Conservation (phyloP, 805 yeast genomes). For the Saccharomyces cerevisiae region DNA sequence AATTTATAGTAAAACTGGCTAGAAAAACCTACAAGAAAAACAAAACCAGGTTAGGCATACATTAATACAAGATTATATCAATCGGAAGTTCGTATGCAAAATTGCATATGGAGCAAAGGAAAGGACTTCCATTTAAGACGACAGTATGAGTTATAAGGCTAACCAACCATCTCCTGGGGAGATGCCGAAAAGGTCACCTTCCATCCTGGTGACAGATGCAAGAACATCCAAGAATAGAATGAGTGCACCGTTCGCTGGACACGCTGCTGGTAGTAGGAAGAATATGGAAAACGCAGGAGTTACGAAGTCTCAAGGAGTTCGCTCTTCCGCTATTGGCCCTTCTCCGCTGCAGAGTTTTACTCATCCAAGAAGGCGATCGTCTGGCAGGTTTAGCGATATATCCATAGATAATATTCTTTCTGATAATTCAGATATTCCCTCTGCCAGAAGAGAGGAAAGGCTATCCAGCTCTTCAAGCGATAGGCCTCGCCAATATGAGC, state of each 20-base stretch:
- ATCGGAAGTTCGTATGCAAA: not conserved
- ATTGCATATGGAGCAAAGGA: not conserved
- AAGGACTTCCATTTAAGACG: not conserved
- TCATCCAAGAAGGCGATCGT: constrained; percentile 4
- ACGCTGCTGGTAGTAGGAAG: constrained; percentile 28
- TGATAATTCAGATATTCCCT: constrained; percentile 80
- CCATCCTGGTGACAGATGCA: constrained; percentile 86
- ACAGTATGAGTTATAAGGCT: not conserved
- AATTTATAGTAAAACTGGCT: not conserved
- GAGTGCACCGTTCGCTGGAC: constrained; percentile 73
- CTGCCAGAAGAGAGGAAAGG: constrained; percentile 46
- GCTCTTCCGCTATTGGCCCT: not conserved
- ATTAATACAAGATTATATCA: not conserved
- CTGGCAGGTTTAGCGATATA: constrained; percentile 58
- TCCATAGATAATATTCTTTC: constrained; percentile 74
- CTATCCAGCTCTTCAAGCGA: constrained; percentile 32
- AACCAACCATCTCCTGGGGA: constrained; percentile 1
- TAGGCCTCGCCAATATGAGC: constrained; percentile 8
- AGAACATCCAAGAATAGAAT: constrained; percentile 48
- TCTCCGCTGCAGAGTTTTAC: not conserved
- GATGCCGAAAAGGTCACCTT: constrained; percentile 73
- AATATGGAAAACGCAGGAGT: constrained; percentile 8
- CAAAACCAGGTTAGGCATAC: not conserved
- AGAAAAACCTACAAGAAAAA: not conserved
- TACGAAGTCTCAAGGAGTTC: constrained; percentile 8